A percentile compares a stretch with the other conserved stretches of the same genome.
Conservation (phyloP, 2,329 filamentous ascomycete genomes). For the Cladosporium sp. region DNA sequence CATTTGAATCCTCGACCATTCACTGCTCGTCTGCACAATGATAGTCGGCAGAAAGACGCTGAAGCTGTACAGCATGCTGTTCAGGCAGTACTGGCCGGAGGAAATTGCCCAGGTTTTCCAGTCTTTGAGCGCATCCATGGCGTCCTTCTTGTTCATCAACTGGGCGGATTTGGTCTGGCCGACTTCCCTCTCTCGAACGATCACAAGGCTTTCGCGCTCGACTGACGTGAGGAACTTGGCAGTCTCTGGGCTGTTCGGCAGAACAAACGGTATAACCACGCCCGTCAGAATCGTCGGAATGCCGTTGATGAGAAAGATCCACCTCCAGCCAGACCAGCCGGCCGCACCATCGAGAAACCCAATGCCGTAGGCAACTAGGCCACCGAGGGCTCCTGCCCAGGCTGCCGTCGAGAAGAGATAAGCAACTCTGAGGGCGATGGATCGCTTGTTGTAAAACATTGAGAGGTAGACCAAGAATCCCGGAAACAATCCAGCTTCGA, state of each 20-base stretch:
- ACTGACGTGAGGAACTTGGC: conserved; percentile 54
- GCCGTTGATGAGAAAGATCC: conserved; percentile 50
- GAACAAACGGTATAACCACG: not conserved
- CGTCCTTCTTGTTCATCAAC: conserved; percentile 56
- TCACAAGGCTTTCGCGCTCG: conserved; percentile 55
- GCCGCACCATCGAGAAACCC: conserved; percentile 61
- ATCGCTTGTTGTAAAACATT: conserved; percentile 40
- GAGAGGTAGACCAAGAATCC: conserved; percentile 36
- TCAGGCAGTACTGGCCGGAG: conserved; percentile 63
- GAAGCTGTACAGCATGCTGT: conserved; percentile 74
- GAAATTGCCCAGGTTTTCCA: conserved; percentile 71
- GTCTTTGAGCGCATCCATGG: conserved; percentile 61
- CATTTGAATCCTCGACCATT: conserved; percentile 57
- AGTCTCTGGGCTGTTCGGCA: conserved; percentile 62
- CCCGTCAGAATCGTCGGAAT: conserved; percentile 4
- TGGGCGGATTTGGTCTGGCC: conserved; percentile 63
- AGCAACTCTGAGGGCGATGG: conserved; percentile 37
- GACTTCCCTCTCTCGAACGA: conserved; percentile 51
- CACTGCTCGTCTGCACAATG: conserved; percentile 59
- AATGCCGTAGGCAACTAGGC: conserved; percentile 43
- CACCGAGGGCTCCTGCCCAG: conserved; percentile 44
- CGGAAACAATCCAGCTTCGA: conserved; percentile 42
- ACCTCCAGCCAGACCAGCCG: conserved; percentile 62
- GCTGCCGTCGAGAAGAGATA: conserved; percentile 42
- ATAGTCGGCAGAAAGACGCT: conserved; percentile 75